Percentiles rank a stretch among this genome's conserved stretches.
These are phyloP conservation scores for Linnemannia schmuckeri DNA, from an alignment of 192 early-diverging fungal species.

Conservation along the genomic window DNA sequence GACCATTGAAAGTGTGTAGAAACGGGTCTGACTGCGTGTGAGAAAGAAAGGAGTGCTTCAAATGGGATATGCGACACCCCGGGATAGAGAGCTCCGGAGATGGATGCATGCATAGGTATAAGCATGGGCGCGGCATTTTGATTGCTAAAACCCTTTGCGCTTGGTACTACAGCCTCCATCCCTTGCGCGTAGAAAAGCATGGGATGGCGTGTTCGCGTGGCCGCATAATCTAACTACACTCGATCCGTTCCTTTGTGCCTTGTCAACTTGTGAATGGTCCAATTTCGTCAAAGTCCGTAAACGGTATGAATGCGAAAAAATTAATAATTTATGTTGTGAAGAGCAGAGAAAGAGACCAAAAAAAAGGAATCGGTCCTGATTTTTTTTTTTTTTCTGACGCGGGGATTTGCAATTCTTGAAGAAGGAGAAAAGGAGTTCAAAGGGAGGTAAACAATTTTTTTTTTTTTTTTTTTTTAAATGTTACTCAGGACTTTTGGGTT, in stretches of 20 bases:
- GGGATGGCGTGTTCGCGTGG: not conserved
- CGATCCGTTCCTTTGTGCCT: not conserved
- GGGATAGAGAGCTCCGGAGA: too few species aligned
- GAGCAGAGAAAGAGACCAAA: not conserved
- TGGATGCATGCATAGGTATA: too few species aligned
- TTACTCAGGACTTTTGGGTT: conserved; percentile 62
- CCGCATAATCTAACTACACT: not conserved
- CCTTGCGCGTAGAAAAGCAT: not conserved
- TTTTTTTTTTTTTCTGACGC: conserved; percentile 10
- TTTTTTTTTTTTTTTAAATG: conserved; percentile 42
- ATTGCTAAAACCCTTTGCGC: not conserved
- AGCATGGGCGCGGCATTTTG: not conserved
- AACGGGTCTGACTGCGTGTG: too few species aligned
- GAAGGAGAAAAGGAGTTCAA: not conserved
- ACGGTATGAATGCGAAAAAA: not conserved
- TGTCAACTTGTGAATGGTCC: not conserved
- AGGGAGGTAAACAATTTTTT: conserved; percentile 11
- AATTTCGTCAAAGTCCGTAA: not conserved
- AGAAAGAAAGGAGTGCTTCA: too few species aligned
- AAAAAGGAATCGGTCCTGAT: not conserved
- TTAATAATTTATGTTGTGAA: not conserved
- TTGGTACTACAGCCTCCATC: not conserved
- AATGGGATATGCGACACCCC: too few species aligned
- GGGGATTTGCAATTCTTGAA: not conserved
- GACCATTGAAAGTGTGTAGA: too few species aligned